Conservation (phyloP, 2,329 filamentous ascomycete species). For the Aplosporella prunicola region DNA sequence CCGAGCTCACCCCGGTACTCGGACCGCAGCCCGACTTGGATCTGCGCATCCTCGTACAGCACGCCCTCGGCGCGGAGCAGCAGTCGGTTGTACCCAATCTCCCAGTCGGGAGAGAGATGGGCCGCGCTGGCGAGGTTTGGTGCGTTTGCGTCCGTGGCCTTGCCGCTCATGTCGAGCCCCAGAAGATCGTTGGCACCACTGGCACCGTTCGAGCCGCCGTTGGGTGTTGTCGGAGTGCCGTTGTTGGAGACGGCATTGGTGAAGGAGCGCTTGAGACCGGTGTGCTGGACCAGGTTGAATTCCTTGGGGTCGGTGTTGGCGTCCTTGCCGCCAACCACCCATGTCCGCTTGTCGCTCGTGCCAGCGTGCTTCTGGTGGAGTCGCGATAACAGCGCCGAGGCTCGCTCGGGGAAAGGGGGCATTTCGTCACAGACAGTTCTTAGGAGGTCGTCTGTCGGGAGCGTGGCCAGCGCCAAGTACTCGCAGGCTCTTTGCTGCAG, state of each 20-base stretch:
- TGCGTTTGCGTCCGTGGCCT: slow-evolving; percentile 51
- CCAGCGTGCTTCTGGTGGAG: slow-evolving; percentile 90
- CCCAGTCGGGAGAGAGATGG: slow-evolving; percentile 91
- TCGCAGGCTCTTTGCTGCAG: slow-evolving; percentile 94
- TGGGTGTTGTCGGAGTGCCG: slow-evolving; percentile 25
- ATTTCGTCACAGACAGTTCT: slow-evolving; percentile 96
- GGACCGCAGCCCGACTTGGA: slow-evolving; percentile 83
- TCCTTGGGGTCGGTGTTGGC: slow-evolving; percentile 76
- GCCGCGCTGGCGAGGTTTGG: slow-evolving; percentile 87
- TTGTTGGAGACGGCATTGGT: slow-evolving; percentile 43
- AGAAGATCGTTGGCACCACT: slow-evolving; percentile 58
- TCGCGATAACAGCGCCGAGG: slow-evolving; percentile 82
- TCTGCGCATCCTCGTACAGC: slow-evolving; percentile 87
- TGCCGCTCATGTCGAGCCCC: slow-evolving; percentile 66
- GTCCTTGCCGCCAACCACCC: slow-evolving; percentile 95
- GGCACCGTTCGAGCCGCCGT: slow-evolving; percentile 43
- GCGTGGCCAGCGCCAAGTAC: slow-evolving; percentile 74
- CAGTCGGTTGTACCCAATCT: slow-evolving; percentile 76
- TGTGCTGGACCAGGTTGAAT: slow-evolving; percentile 69
- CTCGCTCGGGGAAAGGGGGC: slow-evolving; percentile 92
- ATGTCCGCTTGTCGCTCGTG: slow-evolving; percentile 90
- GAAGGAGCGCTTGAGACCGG: slow-evolving; percentile 78
- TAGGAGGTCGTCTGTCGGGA: slow-evolving; percentile 82
- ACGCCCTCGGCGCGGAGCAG: slow-evolving; percentile 75
- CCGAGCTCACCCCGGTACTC: slow-evolving; percentile 95